These are phyloP conservation scores for Lagerstroemia speciosa DNA, from an alignment of 345 rosid species.

Conservation along the genomic window DNA sequence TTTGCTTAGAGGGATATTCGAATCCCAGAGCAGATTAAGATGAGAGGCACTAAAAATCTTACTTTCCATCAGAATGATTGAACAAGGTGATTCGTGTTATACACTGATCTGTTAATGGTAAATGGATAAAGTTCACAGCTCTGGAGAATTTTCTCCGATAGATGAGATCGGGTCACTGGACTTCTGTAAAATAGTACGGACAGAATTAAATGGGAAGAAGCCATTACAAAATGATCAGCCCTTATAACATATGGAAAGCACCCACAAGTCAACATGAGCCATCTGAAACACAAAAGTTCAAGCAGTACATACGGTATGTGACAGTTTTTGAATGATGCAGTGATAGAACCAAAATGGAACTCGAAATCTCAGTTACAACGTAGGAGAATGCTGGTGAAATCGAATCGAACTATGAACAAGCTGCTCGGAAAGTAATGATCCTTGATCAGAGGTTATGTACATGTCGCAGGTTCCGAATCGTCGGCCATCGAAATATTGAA, in stretches of 20 bases:
- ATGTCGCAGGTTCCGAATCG: background rate
- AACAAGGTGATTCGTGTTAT: background rate
- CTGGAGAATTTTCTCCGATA: too few species aligned
- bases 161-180: too few species aligned
- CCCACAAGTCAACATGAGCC: too few species aligned
- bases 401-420: background rate
- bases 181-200: too few species aligned
- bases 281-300: background rate
- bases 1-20: too few species aligned
- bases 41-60: background rate
- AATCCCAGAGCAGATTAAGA: background rate
- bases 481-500: background rate
- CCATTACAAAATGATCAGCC: too few species aligned
- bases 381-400: background rate
- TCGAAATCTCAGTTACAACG: background rate
- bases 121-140: too few species aligned
- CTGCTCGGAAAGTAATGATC: background rate
- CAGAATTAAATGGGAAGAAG: too few species aligned
- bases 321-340: background rate
- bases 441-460: background rate
- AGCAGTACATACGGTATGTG: too few species aligned
- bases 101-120: background rate
- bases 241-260: too few species aligned
- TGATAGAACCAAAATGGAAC: background rate
- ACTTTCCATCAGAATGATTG: background rate